Evolutionary conservation across 176 grass and related monocot species (phyloP), one percentile per base, ranked within the genome.

Genomic region (Themeda triandra): DNA sequence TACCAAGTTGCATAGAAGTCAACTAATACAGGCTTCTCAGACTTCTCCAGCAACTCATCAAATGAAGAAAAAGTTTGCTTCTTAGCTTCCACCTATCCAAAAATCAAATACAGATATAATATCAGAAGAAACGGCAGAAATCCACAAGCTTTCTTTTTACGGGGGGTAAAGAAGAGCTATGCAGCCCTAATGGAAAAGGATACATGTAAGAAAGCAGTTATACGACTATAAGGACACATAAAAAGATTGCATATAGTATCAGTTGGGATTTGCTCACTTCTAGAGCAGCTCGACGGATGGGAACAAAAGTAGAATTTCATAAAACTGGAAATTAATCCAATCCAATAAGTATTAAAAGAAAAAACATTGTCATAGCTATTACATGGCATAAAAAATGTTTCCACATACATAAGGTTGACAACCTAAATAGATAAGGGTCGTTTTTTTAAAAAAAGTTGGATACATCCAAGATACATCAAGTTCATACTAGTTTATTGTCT

Each of bases 1-100:
- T 91, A 99, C 93, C 96, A 99, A 81, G 93, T 99, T 64, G 96
- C 96, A 86, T 96, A 99, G 69, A 99, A 99, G 37, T 99, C 96
- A 28, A 99, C 93, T 5, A 99, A 66, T 33, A 99, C 41, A 79
- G 96, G 96, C 33, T 92, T 99, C 32, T 99, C 93, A 64, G 91
- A 92, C 63, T 99, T 88, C 76, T 92, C 89, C 68, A 99, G 75
- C 68, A 99, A 87, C 72, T 99, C 96, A 44, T 99, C 96, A 69
- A 99, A 99, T 9, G 96, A 91, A 66, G 88, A 82, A 69, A 94
- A 99, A 14, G 89, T 79, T 82, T 96, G 68, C 79, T 94, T 94
- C 81, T 94, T 99, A 25, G 96, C 91, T 91, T 89, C 78, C 78
- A 99, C 88, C 96, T 96, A 72, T 85, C 25, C 10, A 76, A 83